phyloP scores from a whole-genome alignment of 2,329 filamentous ascomycete species.

The Neodidymelliopsis sp. region DNA sequence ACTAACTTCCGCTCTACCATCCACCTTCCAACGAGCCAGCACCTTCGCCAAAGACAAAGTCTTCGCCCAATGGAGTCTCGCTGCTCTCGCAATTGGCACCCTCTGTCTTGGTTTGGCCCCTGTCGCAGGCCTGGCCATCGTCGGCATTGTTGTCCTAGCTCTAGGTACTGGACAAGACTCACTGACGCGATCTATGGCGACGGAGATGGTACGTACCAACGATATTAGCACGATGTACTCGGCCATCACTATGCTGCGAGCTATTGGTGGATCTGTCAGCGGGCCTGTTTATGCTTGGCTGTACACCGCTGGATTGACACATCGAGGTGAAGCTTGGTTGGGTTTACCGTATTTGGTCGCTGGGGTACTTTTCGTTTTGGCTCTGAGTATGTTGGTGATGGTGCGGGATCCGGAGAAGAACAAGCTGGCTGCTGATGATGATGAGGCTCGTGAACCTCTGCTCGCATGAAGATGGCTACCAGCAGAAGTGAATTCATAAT shows the following conservation, averaged over 20 bases:
- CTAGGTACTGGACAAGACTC: slow-evolving; percentile 30
- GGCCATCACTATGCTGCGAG: slow-evolving; percentile 29
- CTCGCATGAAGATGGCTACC: neutral
- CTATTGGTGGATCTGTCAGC: slow-evolving; percentile 26
- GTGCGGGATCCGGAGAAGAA: neutral
- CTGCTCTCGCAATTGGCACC: slow-evolving; percentile 17
- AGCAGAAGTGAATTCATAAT: too few species aligned
- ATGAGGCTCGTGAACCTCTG: neutral
- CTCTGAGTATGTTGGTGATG: neutral
- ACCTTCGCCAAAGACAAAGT: slow-evolving; percentile 19
- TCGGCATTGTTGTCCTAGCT: slow-evolving; percentile 22
- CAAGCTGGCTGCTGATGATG: neutral
- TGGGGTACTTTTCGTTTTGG: slow-evolving; percentile 16
- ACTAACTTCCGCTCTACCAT: slow-evolving; percentile 15
- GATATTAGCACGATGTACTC: slow-evolving; percentile 28
- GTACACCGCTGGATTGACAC: slow-evolving; percentile 18
- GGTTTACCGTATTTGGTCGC: slow-evolving; percentile 24
- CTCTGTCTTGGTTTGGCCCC: slow-evolving; percentile 24
- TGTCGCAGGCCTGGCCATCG: slow-evolving; percentile 17
- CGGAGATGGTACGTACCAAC: slow-evolving; percentile 22
- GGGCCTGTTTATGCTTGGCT: slow-evolving; percentile 29
- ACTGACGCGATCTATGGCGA: slow-evolving; percentile 26
- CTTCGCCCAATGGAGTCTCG: slow-evolving; percentile 17
- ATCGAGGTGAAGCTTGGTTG: slow-evolving; percentile 6
- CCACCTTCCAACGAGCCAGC: neutral